These are phyloP conservation scores for Passiflora organensis DNA, from an alignment of 345 rosid genomes.

Conservation along the genomic window DNA sequence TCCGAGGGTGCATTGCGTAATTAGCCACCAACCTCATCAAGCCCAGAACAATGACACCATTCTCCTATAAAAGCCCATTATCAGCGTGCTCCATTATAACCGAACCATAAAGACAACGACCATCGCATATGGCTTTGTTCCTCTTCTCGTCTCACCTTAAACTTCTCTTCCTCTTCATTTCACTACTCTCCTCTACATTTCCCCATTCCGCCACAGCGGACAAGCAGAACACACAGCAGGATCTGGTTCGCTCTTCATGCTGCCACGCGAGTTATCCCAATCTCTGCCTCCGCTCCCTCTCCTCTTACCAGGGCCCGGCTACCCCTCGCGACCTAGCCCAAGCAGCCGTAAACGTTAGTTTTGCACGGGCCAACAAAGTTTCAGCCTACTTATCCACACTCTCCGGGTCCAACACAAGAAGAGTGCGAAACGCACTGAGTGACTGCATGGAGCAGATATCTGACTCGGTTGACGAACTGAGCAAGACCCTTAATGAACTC, in stretches of 20 bases:
- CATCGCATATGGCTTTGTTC: not conserved
- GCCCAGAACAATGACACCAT: not conserved
- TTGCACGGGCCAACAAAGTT: slow-evolving; percentile 37
- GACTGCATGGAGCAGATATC: slow-evolving; percentile 79
- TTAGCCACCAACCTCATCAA: not conserved
- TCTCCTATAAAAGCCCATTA: not conserved
- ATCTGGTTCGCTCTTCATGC: slow-evolving; percentile 63
- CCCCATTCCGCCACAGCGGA: slow-evolving; percentile 11
- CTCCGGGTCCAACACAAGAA: slow-evolving; percentile 19
- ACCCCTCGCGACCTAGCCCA: slow-evolving; percentile 62
- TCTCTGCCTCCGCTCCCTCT: slow-evolving; percentile 63
- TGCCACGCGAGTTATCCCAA: slow-evolving; percentile 67
- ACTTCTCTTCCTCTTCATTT: slow-evolving; percentile 8
- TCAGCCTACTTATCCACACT: slow-evolving; percentile 29
- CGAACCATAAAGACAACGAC: not conserved
- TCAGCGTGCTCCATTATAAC: not conserved
- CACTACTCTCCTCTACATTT: slow-evolving; percentile 14
- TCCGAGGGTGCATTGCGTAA: slow-evolving; percentile 2
- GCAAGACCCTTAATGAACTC: slow-evolving; percentile 46
- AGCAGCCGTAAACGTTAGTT: slow-evolving; percentile 62
- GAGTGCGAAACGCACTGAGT: slow-evolving; percentile 44
- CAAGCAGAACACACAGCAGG: slow-evolving; percentile 8
- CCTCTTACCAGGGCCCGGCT: slow-evolving; percentile 60
- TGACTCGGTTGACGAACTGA: slow-evolving; percentile 61
- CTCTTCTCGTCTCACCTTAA: slow-evolving; percentile 9